Conservation (phyloP, 768 basidiomycete genomes). For the Mycena metata region DNA sequence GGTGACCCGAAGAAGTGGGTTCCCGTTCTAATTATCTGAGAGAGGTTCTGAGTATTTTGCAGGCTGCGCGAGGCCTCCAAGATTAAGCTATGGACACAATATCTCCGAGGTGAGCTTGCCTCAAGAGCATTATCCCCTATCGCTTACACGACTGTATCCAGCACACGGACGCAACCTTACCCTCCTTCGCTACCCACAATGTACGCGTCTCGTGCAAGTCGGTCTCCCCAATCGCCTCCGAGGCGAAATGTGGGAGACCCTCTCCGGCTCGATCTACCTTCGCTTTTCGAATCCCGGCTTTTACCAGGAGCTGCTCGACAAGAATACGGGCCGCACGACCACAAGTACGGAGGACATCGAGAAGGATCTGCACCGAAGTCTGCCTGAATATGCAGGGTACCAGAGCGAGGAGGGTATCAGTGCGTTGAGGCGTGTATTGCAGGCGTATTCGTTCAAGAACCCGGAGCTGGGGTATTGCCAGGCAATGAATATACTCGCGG, state of each 20-base stretch:
- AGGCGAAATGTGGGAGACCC: constrained; percentile 98
- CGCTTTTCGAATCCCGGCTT: constrained; percentile 89
- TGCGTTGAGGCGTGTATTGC: constrained; percentile 89
- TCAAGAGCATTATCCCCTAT: constrained; percentile 18
- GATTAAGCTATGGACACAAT: constrained; percentile 94
- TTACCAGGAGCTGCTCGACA: constrained; percentile 81
- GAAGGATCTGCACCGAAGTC: constrained; percentile 95
- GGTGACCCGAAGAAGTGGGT: constrained; percentile 92
- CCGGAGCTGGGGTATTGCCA: constrained; percentile 96
- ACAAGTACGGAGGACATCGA: constrained; percentile 98
- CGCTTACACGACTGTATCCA: constrained; percentile 47
- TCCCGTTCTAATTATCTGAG: not conserved
- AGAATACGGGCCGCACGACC: constrained; percentile 82
- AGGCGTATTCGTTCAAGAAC: constrained; percentile 96
- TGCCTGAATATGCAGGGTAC: constrained; percentile 98
- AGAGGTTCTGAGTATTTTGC: constrained; percentile 27
- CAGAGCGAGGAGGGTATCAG: constrained; percentile 90
- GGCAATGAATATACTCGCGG: constrained; percentile 98
- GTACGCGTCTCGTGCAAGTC: constrained; percentile 97
- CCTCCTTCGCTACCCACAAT: constrained; percentile 94
- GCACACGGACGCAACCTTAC: constrained; percentile 97
- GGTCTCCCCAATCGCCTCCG: constrained; percentile 94
- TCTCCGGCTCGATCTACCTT: constrained; percentile 93
- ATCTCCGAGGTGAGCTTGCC: constrained; percentile 74
- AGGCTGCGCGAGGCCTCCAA: constrained; percentile 94